Base-by-base conservation (phyloP, 2,329 filamentous ascomycete genomes). In the Magnaporthiopsis poae region DNA sequence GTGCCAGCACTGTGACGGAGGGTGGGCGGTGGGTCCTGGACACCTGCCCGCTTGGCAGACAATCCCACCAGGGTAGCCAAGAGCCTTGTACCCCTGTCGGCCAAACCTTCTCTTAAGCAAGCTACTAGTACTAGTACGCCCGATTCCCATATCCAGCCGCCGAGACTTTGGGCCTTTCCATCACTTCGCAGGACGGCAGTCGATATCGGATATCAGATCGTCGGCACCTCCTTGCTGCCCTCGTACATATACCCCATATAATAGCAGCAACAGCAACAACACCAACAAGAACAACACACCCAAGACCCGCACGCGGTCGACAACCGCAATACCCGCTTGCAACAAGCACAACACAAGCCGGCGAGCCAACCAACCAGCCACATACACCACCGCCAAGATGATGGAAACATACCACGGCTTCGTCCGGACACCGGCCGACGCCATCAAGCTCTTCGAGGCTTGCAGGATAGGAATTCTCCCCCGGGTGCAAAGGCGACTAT, bases 321-420 rank as follows among this genome's bases (percentile, higher is more conserved):
- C 27, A 5, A 11, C 9, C 15, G 12, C 33, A 60, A 60, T 35
- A 56, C 31, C 31, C n/a, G 12, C 13, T 63, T 25, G n/a, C 9
- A 31, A 35, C 60, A 46, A 46, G 15, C 39, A 46, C 36, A 18
- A 9, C 13, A 46, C 39, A 13, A 13, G 7, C 13, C 15, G 15
- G 15, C 36, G 3, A 33, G 35, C 21, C 29, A 61, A 11, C 35
- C 35, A 36, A 52, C 18, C 27, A n/a, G 31, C 66, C 60, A 65
- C 29, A 62, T 62, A 63, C 35, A 66, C 21, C 15, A 12, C 56
- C 31, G 13, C 61, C 60, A 72, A 68, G 71, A 81, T 76, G 74
- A 98, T 98, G 94, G 95, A 99, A 81, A 99, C 95, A 62, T 99
- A 98, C 76, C 86, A 94, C 80, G 95, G 95, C 69, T 90, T 91